Evolutionary conservation across 2,329 filamentous ascomycete species (phyloP).

Genomic region (Microdochium nivale): DNA sequence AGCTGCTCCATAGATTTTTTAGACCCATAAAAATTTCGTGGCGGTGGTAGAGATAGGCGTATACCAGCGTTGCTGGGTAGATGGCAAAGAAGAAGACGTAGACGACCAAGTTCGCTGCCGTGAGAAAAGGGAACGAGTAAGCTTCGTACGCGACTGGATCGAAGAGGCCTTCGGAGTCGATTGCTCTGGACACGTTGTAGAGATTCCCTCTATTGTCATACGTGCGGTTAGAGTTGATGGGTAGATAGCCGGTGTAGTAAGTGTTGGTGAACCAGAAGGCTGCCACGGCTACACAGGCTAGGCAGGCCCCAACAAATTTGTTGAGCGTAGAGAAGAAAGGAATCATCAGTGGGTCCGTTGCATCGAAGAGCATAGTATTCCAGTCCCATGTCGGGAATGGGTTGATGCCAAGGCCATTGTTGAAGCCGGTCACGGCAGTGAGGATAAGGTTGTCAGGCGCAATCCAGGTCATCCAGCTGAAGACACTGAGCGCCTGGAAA

Average conservation of each 20-base stretch:
- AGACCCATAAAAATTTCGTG: constrained; percentile 41
- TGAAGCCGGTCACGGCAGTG: constrained; percentile 20
- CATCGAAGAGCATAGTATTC: constrained; percentile 18
- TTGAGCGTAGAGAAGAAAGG: constrained; percentile 54
- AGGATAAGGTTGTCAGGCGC: constrained; percentile 24
- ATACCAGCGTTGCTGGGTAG: constrained; percentile 42
- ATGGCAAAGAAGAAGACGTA: constrained; percentile 49
- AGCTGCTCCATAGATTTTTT: constrained; percentile 34
- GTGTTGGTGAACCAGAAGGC: constrained; percentile 51
- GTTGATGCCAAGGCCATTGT: constrained; percentile 24
- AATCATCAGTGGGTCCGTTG: constrained; percentile 11
- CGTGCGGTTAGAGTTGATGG: constrained; percentile 41
- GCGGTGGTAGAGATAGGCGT: constrained; percentile 42
- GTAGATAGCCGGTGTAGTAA: constrained; percentile 44
- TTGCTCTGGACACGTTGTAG: constrained; percentile 32
- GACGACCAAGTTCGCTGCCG: constrained; percentile 38
- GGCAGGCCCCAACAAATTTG: constrained; percentile 46
- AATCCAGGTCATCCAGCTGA: constrained; percentile 48
- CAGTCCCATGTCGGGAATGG: constrained; percentile 32
- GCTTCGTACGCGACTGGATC: constrained; percentile 33
- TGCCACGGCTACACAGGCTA: constrained; percentile 45
- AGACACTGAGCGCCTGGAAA: constrained; percentile 34
- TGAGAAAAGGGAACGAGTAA: constrained; percentile 44
- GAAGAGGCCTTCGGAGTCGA: constrained; percentile 29
- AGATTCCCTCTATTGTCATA: constrained; percentile 37